phyloP scores from a whole-genome alignment of 495 filamentous ascomycete genomes.

The Talaromyces trachyspermus region DNA sequence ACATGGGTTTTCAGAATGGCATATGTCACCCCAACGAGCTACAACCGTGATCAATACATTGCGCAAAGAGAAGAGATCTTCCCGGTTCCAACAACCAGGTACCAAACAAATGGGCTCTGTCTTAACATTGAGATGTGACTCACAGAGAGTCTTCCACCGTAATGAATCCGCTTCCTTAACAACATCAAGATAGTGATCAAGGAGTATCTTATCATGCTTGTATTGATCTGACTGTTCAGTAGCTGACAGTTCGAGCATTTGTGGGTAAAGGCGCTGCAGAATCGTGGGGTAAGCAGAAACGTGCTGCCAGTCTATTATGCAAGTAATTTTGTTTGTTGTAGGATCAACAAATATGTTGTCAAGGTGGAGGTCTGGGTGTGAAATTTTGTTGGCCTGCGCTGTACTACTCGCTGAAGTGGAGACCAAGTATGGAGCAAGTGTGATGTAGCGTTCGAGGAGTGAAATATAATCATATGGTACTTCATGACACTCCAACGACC shows the following conservation, averaged over 20 bases:
- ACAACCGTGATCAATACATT: slow-evolving; percentile 7
- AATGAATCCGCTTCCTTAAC: too few relatives aligned
- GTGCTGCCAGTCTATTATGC: slow-evolving; percentile 26
- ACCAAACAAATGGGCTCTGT: slow-evolving; percentile 8
- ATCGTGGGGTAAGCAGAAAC: slow-evolving; percentile 12
- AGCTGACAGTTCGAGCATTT: too few relatives aligned
- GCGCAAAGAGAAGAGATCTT: slow-evolving; percentile 12
- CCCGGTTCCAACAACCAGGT: slow-evolving; percentile 9
- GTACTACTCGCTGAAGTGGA: slow-evolving; percentile 1
- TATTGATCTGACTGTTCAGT: too few relatives aligned
- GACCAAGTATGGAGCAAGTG: slow-evolving; percentile 11
- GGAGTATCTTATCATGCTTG: too few relatives aligned
- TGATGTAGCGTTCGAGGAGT: slow-evolving; percentile 20
- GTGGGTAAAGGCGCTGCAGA: slow-evolving; percentile 14
- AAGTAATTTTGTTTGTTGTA: slow-evolving; percentile 20
- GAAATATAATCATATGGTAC: too few relatives aligned
- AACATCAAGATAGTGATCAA: too few relatives aligned
- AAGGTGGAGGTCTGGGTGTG: slow-evolving; percentile 24
- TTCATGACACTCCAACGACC: too few relatives aligned
- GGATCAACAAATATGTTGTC: slow-evolving; percentile 30
- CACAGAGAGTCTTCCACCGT: too few relatives aligned
- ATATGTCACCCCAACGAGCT: slow-evolving; percentile 8
- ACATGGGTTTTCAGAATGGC: background rate
- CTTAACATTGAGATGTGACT: too few relatives aligned
- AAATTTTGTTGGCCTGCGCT: slow-evolving; percentile 13